Conservation (phyloP, 257 asterid genomes). For the Penstemon barbatus region DNA sequence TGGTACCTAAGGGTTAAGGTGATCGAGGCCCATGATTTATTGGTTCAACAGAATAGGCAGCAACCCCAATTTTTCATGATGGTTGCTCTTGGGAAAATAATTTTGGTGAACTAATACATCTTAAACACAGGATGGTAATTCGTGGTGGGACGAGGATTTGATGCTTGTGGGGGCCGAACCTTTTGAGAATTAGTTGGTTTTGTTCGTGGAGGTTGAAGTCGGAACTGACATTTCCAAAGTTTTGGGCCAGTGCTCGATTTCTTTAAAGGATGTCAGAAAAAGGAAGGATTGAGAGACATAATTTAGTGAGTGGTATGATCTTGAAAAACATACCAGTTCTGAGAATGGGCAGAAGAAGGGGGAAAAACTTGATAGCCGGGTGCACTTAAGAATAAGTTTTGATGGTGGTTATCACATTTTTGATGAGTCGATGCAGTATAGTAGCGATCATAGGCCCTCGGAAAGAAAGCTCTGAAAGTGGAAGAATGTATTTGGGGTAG, state of each 20-base stretch:
- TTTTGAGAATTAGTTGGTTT: too few relatives aligned
- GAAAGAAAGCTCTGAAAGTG: conserved; percentile 83
- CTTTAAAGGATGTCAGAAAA: conserved; percentile 57
- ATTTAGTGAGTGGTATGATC: conserved; percentile 63
- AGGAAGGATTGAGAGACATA: conserved; percentile 61
- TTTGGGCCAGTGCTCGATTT: conserved; percentile 60
- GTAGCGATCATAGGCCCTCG: conserved; percentile 76
- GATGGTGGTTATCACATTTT: conserved; percentile 97
- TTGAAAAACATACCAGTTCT: conserved; percentile 51
- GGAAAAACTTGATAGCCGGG: conserved; percentile 46
- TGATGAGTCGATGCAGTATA: conserved; percentile 81
- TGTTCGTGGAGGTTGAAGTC: conserved; percentile 26
- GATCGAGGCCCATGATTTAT: too few relatives aligned
- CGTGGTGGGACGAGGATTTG: too few relatives aligned
- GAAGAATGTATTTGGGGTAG: conserved; percentile 51
- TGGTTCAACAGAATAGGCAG: too few relatives aligned
- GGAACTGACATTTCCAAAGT: conserved; percentile 34
- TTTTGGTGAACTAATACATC: too few relatives aligned
- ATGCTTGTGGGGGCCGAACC: too few relatives aligned
- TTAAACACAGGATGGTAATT: too few relatives aligned
- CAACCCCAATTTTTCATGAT: too few relatives aligned
- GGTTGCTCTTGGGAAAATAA: too few relatives aligned
- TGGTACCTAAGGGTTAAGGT: too few relatives aligned
- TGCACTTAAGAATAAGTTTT: conserved; percentile 70
- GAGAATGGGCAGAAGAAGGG: conserved; percentile 51